A percentile compares a stretch with the other conserved stretches of the same genome.
Conservation (phyloP, 495 filamentous ascomycete genomes). For the Platismatia glauca region DNA sequence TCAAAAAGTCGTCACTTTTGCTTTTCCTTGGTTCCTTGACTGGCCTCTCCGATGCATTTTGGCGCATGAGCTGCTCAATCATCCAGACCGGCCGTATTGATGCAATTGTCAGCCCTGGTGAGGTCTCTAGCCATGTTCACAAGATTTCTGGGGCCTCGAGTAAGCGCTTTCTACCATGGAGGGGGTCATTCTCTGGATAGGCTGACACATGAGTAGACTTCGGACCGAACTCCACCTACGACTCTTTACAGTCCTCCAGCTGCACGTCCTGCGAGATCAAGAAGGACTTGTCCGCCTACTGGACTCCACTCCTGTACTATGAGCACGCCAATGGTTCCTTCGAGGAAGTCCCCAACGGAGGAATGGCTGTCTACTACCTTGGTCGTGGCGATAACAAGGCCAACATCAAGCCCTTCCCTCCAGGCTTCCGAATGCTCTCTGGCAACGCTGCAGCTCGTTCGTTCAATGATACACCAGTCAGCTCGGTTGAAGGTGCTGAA, state of each 20-base stretch:
- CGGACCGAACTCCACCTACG: slow-evolving; percentile 34
- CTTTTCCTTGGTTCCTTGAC: slow-evolving; percentile 3
- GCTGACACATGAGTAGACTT: slow-evolving; percentile 34
- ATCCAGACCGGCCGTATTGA: slow-evolving; percentile 34
- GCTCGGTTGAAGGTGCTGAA: slow-evolving; percentile 25
- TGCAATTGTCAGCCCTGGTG: slow-evolving; percentile 27
- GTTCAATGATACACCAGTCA: slow-evolving; percentile 28
- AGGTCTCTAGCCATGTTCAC: slow-evolving; percentile 28
- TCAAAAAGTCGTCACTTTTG: neutral
- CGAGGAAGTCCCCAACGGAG: slow-evolving; percentile 34
- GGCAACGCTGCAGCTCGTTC: slow-evolving; percentile 32
- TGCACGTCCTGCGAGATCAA: slow-evolving; percentile 58
- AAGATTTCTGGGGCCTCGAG: slow-evolving; percentile 29
- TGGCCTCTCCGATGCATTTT: slow-evolving; percentile 26
- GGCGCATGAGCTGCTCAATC: slow-evolving; percentile 30
- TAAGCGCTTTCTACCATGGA: neutral
- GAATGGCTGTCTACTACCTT: slow-evolving; percentile 37
- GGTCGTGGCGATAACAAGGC: slow-evolving; percentile 32
- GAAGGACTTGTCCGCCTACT: slow-evolving; percentile 62
- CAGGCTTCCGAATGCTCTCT: slow-evolving; percentile 38
- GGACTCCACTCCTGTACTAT: slow-evolving; percentile 59
- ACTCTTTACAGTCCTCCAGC: slow-evolving; percentile 41
- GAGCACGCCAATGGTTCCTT: slow-evolving; percentile 39
- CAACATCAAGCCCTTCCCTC: slow-evolving; percentile 34
- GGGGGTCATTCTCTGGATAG: slow-evolving; percentile 14